A percentile compares a stretch with the other conserved stretches of the same genome.
These are phyloP conservation scores for Triglochin maritima DNA, from an alignment of 106 monocot genomes.

Conservation along the genomic window DNA sequence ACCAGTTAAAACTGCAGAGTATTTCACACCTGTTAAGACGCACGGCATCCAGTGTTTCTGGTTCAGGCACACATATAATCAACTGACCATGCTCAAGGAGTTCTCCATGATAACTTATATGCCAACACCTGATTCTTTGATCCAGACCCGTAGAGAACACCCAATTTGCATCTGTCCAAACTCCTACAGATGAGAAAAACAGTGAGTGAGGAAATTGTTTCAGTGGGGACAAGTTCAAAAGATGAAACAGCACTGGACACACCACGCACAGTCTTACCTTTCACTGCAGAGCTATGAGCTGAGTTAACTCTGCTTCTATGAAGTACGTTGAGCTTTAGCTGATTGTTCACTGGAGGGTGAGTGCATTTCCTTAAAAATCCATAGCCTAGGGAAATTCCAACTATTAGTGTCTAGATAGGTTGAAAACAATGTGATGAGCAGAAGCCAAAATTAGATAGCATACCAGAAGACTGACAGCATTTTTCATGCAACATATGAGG, in stretches of 20 bases:
- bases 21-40: slow-evolving; percentile 26
- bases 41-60: slow-evolving; percentile 65
- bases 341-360: slow-evolving; percentile 4
- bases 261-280: slow-evolving; percentile 34
- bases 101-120: slow-evolving; percentile 19
- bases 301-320: slow-evolving; percentile 35
- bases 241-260: not conserved
- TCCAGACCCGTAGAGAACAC: slow-evolving; percentile 85
- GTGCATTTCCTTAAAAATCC: slow-evolving; percentile 10
- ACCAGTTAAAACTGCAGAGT: not conserved
- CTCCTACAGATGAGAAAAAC: slow-evolving; percentile 22
- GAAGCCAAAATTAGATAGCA: not conserved
- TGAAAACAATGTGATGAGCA: not conserved
- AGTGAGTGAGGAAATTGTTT: not conserved
- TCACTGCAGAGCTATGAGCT: slow-evolving; percentile 89
- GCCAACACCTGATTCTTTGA: slow-evolving; percentile 87
- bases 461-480: not conserved
- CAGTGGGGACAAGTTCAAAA: not conserved
- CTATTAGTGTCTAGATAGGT: not conserved
- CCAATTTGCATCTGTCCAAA: slow-evolving; percentile 90
- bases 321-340: slow-evolving; percentile 24
- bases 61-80: slow-evolving; percentile 89
- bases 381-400: slow-evolving; percentile 1
- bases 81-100: slow-evolving; percentile 50
- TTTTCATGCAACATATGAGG: not conserved